Conservation (phyloP, 2,329 filamentous ascomycete genomes). For the Pseudogymnoascus sp. region DNA sequence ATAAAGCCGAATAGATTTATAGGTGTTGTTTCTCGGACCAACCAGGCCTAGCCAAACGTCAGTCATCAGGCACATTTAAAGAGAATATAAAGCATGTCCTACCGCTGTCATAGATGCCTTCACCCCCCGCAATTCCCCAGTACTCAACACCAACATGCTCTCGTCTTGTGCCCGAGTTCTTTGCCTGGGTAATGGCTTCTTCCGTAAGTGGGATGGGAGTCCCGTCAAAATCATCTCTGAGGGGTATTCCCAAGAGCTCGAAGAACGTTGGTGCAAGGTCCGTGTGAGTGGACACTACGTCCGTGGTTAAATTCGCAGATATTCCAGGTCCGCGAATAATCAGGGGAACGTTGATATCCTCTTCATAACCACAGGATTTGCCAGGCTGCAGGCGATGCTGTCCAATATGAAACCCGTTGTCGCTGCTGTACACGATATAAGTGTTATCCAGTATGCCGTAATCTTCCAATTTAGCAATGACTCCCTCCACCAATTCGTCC, state of each 20-base stretch:
- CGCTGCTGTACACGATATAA: conserved; percentile 55
- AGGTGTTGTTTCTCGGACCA: conserved; percentile 40
- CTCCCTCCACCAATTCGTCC: conserved; percentile 47
- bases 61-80: neutral
- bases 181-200: conserved; percentile 19
- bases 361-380: conserved; percentile 45
- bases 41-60: conserved; percentile 12
- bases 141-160: conserved; percentile 46
- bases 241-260: conserved; percentile 31
- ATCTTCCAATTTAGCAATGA: conserved; percentile 39
- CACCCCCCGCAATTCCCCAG: conserved; percentile 34
- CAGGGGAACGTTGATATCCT: conserved; percentile 48
- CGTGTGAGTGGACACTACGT: conserved; percentile 49
- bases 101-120: conserved; percentile 25
- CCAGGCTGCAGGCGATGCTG: conserved; percentile 46
- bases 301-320: conserved; percentile 31
- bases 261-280: conserved; percentile 47
- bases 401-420: conserved; percentile 48
- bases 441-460: conserved; percentile 38
- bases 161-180: conserved; percentile 25
- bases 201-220: conserved; percentile 35
- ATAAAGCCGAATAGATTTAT: conserved; percentile 42
- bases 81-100: neutral
- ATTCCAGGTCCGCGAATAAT: conserved; percentile 55
- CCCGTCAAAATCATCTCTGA: conserved; percentile 43